These are phyloP conservation scores for Acarospora socialis DNA, from an alignment of 2,329 filamentous ascomycete species.

Conservation along the genomic window DNA sequence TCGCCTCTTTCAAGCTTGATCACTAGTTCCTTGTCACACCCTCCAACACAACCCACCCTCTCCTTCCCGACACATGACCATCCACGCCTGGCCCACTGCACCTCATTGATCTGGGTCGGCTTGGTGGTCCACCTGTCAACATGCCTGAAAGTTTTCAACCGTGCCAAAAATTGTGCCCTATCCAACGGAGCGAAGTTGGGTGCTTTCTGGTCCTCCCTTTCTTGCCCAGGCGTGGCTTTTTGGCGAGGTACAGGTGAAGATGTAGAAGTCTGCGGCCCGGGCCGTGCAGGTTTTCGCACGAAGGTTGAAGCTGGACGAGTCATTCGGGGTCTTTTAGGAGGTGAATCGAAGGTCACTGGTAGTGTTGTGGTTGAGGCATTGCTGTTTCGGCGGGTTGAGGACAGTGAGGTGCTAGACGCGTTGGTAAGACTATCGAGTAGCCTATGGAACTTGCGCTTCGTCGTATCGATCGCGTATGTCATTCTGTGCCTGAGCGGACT, in stretches of 20 bases:
- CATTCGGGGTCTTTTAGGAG: neutral
- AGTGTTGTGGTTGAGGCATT: slow-evolving; percentile 7
- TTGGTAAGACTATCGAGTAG: slow-evolving; percentile 14
- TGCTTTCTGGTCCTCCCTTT: slow-evolving; percentile 5
- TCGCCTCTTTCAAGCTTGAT: slow-evolving; percentile 7
- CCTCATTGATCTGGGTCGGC: slow-evolving; percentile 13
- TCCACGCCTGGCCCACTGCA: slow-evolving; percentile 14
- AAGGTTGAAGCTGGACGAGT: neutral
- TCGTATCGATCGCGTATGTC: slow-evolving; percentile 13
- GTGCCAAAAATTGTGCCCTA: slow-evolving; percentile 11
- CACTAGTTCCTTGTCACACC: slow-evolving; percentile 12
- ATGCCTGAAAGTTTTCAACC: slow-evolving; percentile 13
- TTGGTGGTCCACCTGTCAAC: slow-evolving; percentile 14
- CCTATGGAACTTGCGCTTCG: slow-evolving; percentile 14
- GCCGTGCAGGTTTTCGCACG: neutral
- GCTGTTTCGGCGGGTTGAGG: slow-evolving; percentile 4
- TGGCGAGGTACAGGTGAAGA: neutral
- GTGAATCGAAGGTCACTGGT: slow-evolving; percentile 1
- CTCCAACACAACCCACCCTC: slow-evolving; percentile 12
- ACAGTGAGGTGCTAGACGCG: slow-evolving; percentile 9
- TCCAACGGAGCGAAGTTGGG: slow-evolving; percentile 15
- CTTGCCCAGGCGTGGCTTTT: neutral
- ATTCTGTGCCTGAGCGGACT: too few species aligned
- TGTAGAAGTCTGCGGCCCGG: too few species aligned
- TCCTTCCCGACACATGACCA: slow-evolving; percentile 14